These are phyloP conservation scores for Actinidia polygama DNA, from an alignment of 179 eudicot species.

Conservation along the genomic window DNA sequence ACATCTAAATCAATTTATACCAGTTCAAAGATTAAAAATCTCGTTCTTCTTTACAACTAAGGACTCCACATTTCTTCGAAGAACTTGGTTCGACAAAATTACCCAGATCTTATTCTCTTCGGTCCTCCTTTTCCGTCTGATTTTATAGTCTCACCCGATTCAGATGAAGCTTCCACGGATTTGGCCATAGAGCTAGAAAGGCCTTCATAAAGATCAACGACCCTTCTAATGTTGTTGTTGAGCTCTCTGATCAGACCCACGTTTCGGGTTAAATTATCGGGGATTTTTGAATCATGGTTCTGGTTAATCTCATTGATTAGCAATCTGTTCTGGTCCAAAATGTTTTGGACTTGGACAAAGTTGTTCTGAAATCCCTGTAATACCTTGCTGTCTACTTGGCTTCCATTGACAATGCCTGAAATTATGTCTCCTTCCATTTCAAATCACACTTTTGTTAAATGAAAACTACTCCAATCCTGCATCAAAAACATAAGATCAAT, in stretches of 20 bases:
- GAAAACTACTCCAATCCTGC: slow-evolving; percentile 21
- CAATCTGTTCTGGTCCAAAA: slow-evolving; percentile 72
- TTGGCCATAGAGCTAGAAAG: slow-evolving; percentile 66
- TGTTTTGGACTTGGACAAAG: slow-evolving; percentile 68
- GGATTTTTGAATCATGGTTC: slow-evolving; percentile 73
- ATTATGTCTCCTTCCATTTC: slow-evolving; percentile 44
- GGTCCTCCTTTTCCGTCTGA: slow-evolving; percentile 60
- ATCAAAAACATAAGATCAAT: background rate
- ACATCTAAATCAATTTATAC: slow-evolving; percentile 1
- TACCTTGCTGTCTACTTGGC: slow-evolving; percentile 38
- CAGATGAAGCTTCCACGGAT: slow-evolving; percentile 73
- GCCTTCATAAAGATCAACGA: slow-evolving; percentile 83
- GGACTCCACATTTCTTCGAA: background rate
- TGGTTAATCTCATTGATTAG: slow-evolving; percentile 77
- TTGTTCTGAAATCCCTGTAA: slow-evolving; percentile 44
- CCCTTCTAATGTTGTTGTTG: slow-evolving; percentile 71
- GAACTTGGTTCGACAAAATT: slow-evolving; percentile 3
- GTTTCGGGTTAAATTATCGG: slow-evolving; percentile 66
- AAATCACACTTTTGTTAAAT: slow-evolving; percentile 12
- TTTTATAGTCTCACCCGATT: slow-evolving; percentile 40
- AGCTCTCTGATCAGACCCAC: slow-evolving; percentile 76
- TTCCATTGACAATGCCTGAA: slow-evolving; percentile 29
- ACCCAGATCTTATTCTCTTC: slow-evolving; percentile 66
- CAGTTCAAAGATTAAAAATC: background rate
- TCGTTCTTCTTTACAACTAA: background rate